Evolutionary conservation across 305 asterid genomes (phyloP).

Genomic region (Salvia sclarea): DNA sequence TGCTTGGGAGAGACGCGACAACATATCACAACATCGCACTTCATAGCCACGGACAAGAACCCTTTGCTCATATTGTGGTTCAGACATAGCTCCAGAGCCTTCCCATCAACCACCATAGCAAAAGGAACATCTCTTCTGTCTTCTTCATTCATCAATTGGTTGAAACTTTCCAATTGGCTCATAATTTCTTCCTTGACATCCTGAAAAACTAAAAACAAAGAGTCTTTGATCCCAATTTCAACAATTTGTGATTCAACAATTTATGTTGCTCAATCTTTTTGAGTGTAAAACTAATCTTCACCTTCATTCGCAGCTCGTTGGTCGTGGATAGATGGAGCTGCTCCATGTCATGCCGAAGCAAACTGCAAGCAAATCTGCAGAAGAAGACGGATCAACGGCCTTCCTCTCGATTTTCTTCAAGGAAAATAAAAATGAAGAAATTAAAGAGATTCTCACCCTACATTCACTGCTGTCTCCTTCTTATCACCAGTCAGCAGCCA

Average conservation of each 20-base stretch:
- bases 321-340: constrained; percentile 62
- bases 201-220: constrained; percentile 56
- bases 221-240: constrained; percentile 41
- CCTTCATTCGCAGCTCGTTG: constrained; percentile 47
- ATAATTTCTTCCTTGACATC: constrained; percentile 57
- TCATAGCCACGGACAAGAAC: constrained; percentile 69
- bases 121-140: constrained; percentile 52
- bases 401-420: neutral
- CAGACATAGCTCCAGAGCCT: constrained; percentile 62
- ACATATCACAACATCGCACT: constrained; percentile 79
- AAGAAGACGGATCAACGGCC: neutral
- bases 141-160: constrained; percentile 47
- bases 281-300: constrained; percentile 38
- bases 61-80: constrained; percentile 45
- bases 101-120: constrained; percentile 83
- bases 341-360: constrained; percentile 80
- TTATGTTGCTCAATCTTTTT: neutral
- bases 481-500: constrained; percentile 94
- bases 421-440: neutral
- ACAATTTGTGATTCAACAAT: neutral
- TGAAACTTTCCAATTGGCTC: constrained; percentile 53
- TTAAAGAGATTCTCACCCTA: constrained; percentile 51
- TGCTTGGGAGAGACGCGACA: constrained; percentile 93
- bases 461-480: constrained; percentile 86
- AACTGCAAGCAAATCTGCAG: constrained; percentile 81